Conservation (phyloP, 768 basidiomycete species). For the Termitomyces sp. region DNA sequence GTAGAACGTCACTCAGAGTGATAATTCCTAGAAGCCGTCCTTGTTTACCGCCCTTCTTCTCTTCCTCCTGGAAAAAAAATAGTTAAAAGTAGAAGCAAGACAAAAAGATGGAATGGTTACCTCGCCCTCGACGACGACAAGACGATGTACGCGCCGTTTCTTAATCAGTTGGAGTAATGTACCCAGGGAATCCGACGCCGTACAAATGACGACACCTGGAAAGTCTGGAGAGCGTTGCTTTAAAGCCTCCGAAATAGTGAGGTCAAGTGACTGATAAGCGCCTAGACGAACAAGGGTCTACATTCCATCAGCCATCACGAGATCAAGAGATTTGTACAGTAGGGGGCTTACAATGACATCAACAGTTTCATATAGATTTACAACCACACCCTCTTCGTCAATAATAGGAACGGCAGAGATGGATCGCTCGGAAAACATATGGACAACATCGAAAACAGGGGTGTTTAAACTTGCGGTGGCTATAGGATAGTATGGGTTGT, state of each 20-base stretch:
- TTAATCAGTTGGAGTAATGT: conserved; percentile 89
- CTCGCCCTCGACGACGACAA: conserved; percentile 94
- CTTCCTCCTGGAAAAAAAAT: conserved; percentile 61
- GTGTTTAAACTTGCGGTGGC: conserved; percentile 88
- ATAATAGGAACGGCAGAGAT: conserved; percentile 98
- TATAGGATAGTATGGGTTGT: conserved; percentile 83
- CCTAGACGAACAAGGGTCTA: conserved; percentile 94
- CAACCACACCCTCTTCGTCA: conserved; percentile 85
- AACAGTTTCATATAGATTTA: conserved; percentile 97
- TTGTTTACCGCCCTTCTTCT: conserved; percentile 72
- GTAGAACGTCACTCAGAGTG: conserved; percentile 83
- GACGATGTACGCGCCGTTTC: conserved; percentile 87
- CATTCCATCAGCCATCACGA: conserved; percentile 2
- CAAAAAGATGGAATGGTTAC: conserved; percentile 34
- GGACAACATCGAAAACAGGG: conserved; percentile 95
- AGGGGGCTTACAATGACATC: conserved; percentile 79
- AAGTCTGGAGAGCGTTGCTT: conserved; percentile 92
- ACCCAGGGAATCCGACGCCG: conserved; percentile 85
- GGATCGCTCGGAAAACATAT: conserved; percentile 94
- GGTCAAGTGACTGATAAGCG: conserved; percentile 92
- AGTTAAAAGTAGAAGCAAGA: background rate
- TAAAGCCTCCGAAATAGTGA: conserved; percentile 89
- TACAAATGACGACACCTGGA: conserved; percentile 94
- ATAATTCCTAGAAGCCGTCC: conserved; percentile 83
- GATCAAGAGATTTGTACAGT: background rate